Conservation (phyloP, 768 basidiomycete genomes). For the Paxillus ammoniavirescens region DNA sequence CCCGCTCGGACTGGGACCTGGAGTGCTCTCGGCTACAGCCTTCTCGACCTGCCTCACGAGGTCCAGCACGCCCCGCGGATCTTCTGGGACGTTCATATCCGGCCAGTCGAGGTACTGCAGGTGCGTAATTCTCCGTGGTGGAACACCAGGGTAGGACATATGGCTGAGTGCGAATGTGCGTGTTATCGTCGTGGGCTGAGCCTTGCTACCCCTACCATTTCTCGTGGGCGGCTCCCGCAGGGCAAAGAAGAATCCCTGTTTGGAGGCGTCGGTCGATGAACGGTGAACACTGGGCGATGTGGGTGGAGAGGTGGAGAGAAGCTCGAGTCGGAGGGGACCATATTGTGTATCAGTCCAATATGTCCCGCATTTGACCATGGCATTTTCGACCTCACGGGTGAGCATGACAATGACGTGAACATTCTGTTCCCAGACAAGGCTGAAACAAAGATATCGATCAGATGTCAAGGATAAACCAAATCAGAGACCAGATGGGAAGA, state of each 20-base stretch:
- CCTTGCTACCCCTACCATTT: slow-evolving; percentile 8
- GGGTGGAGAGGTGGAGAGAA: slow-evolving; percentile 45
- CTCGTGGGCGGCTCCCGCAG: slow-evolving; percentile 22
- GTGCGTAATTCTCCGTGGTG: slow-evolving; percentile 72
- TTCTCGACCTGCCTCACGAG: slow-evolving; percentile 70
- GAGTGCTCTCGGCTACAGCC: slow-evolving; percentile 26
- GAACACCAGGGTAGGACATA: slow-evolving; percentile 52
- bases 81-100: slow-evolving; percentile 91
- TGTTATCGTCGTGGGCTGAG: slow-evolving; percentile 40
- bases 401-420: slow-evolving; percentile 97
- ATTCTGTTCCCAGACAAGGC: slow-evolving; percentile 91
- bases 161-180: slow-evolving; percentile 71
- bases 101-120: slow-evolving; percentile 96
- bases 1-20: slow-evolving; percentile 25
- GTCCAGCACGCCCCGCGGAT: slow-evolving; percentile 70
- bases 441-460: slow-evolving; percentile 27
- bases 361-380: slow-evolving; percentile 84
- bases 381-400: slow-evolving; percentile 86
- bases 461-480: neutral
- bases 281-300: slow-evolving; percentile 14
- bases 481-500: slow-evolving; percentile 14
- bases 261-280: slow-evolving; percentile 34
- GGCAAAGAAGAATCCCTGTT: slow-evolving; percentile 41
- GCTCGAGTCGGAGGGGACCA: slow-evolving; percentile 66
- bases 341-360: slow-evolving; percentile 79